phyloP scores from a whole-genome alignment of 345 rosid genomes.

The Populus tremula region DNA sequence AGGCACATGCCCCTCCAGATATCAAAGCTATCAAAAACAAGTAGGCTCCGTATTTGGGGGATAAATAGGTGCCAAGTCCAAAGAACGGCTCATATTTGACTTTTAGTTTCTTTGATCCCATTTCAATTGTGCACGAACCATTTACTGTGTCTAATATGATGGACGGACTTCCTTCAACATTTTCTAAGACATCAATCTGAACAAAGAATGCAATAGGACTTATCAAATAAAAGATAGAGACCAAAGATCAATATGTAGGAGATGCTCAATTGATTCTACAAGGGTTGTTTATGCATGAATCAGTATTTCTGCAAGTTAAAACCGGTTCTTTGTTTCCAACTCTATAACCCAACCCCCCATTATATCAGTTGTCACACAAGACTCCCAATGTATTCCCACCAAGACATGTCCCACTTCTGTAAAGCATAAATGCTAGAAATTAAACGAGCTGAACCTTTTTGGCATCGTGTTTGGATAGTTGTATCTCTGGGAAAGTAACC shows the following conservation, averaged over 20 bases:
- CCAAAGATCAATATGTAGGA: no score
- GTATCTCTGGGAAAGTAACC: neutral
- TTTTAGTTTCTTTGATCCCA: neutral
- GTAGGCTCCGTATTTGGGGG: conserved; percentile 36
- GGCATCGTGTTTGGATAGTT: conserved; percentile 15
- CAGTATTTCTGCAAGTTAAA: neutral
- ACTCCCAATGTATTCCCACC: neutral
- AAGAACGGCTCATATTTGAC: conserved; percentile 12
- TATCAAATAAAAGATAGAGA: neutral
- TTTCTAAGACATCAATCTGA: conserved; percentile 30
- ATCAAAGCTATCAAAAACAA: conserved; percentile 24
- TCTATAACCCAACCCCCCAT: neutral
- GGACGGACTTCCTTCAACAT: conserved; percentile 23
- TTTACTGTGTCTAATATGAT: conserved; percentile 28
- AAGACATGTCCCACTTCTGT: neutral
- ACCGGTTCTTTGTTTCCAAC: neutral
- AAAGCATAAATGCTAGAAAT: neutral
- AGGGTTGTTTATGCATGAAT: neutral
- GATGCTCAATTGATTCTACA: no score
- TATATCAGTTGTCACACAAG: no score
- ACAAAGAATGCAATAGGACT: neutral
- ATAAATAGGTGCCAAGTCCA: neutral
- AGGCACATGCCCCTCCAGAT: conserved; percentile 30
- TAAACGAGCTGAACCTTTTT: conserved; percentile 26
- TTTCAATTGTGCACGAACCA: conserved; percentile 18